Evolutionary conservation across 108 stramenopile genomes (phyloP), one percentile per base, ranked within the genome.

Genomic region (Discostella pseudostelligera): DNA sequence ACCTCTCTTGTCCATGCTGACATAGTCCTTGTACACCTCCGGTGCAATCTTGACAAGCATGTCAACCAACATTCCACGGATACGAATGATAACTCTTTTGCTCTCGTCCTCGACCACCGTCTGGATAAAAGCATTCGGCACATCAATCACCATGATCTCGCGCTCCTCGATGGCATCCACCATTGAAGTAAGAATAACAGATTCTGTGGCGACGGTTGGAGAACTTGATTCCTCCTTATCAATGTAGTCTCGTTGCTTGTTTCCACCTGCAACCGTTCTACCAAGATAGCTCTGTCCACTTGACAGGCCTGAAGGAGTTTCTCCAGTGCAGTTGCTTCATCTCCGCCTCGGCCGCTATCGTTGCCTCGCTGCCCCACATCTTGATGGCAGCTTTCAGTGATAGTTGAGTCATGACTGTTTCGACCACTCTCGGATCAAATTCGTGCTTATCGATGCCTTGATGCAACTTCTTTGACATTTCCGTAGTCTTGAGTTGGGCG

Each of bases 161-260:
- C 44, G 45, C 14, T 24, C 45, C 46, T 62, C 62, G 12, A 13
- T 9, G 16, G 62, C 62, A 25, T 62, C 62, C 19, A 62, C 24
- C 3, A 47, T 25, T 2, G 62, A 22, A 12, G 62, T 62, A 21
- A 45, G 44, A 16, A 45, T 7, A 3, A 45, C 44, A 45, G 44
- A 14, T 45, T 45, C 44, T 3, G 44, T 45, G 44, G 44, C 14
- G 8, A 45, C 44, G n/a, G n/a, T n/a, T n/a, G n/a, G n/a, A n/a
- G n/a, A n/a, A n/a, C n/a, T n/a, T n/a, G n/a, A n/a, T n/a, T n/a
- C n/a, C n/a, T n/a, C n/a, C n/a, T n/a, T n/a, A n/a, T n/a, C n/a
- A n/a, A n/a, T n/a, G n/a, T n/a, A n/a, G n/a, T n/a, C n/a, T n/a
- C n/a, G n/a, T n/a, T n/a, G n/a, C n/a, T n/a, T n/a, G n/a, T n/a